A percentile compares a stretch with the other conserved stretches of the same genome.
Evolutionary conservation across 352 stramenopile species (phyloP).

Genomic region (Pelagophyceae sp.): DNA sequence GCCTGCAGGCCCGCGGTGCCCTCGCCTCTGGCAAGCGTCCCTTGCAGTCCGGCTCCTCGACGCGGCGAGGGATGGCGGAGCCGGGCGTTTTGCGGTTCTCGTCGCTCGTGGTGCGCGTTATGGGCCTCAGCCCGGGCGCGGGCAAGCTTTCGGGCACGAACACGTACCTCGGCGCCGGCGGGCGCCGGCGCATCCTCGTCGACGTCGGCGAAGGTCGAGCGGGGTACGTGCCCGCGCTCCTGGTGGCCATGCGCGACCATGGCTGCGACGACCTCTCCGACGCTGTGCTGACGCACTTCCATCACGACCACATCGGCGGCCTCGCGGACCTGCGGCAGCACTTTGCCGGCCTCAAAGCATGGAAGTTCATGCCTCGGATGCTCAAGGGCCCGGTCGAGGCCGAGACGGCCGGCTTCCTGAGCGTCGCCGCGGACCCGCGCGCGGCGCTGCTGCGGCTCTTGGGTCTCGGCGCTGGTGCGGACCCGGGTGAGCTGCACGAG

Average conservation of each 20-base stretch:
- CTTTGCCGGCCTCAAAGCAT: conserved; percentile 51
- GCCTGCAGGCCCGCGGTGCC: too few relatives aligned
- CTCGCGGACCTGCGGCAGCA: conserved; percentile 47
- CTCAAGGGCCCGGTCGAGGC: too few relatives aligned
- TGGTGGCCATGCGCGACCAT: conserved; percentile 39
- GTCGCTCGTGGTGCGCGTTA: conserved; percentile 52
- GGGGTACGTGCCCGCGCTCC: conserved; percentile 45
- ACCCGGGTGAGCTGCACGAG: conserved; percentile 11
- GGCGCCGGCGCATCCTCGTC: too few relatives aligned
- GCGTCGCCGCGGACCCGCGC: too few relatives aligned
- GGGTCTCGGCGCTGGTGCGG: too few relatives aligned
- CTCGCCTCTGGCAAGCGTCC: too few relatives aligned
- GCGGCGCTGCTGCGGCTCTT: too few relatives aligned
- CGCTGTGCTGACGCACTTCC: conserved; percentile 63
- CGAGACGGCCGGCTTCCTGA: too few relatives aligned
- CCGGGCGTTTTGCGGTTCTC: too few relatives aligned
- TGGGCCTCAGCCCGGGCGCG: conserved; percentile 63
- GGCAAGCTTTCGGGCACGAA: conserved; percentile 70
- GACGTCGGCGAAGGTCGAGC: conserved; percentile 62
- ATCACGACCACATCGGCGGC: conserved; percentile 67
- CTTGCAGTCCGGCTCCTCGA: too few relatives aligned
- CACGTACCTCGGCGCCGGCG: conserved; percentile 61
- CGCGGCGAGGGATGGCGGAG: too few relatives aligned
- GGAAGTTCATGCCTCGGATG: conserved; percentile 44
- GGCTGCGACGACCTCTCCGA: conserved; percentile 54